Conservation (phyloP, 192 early-diverging fungal genomes). For the Spizellomyces sp. region DNA sequence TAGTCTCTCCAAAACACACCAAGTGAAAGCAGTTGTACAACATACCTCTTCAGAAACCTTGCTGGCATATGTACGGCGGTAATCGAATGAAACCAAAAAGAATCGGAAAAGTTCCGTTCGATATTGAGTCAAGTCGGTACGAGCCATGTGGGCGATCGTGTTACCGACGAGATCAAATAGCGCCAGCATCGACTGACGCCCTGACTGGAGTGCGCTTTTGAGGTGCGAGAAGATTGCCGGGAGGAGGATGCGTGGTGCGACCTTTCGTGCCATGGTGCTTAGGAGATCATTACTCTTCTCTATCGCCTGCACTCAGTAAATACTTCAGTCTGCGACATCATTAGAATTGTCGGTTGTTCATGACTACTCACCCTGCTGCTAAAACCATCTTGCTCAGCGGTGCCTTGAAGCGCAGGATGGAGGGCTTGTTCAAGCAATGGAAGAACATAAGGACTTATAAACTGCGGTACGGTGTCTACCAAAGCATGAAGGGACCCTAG, state of each 20-base stretch:
- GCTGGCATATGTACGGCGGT: slow-evolving; percentile 30
- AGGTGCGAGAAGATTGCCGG: slow-evolving; percentile 63
- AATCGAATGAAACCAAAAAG: slow-evolving; percentile 66
- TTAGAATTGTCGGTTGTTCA: no score
- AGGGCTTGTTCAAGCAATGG: slow-evolving; percentile 60
- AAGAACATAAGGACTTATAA: slow-evolving; percentile 71
- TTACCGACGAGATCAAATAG: slow-evolving; percentile 71
- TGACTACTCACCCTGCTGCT: no score
- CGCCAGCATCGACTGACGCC: slow-evolving; percentile 53
- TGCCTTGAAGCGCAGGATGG: slow-evolving; percentile 40
- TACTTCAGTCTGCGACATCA: no score
- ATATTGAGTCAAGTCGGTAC: slow-evolving; percentile 66
- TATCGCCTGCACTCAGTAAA: background rate
- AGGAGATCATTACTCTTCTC: slow-evolving; percentile 47
- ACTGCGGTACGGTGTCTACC: slow-evolving; percentile 69
- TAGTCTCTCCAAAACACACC: no score
- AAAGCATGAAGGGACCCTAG: slow-evolving; percentile 54
- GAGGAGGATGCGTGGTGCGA: slow-evolving; percentile 67
- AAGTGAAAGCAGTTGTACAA: background rate
- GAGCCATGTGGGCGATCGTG: slow-evolving; percentile 65
- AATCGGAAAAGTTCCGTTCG: slow-evolving; percentile 85
- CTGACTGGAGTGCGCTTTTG: slow-evolving; percentile 28
- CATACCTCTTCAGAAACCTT: slow-evolving; percentile 9
- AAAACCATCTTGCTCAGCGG: background rate
- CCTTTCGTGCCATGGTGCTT: slow-evolving; percentile 54